phyloP scores from a whole-genome alignment of 495 filamentous ascomycete genomes.

The Tuber indicum region DNA sequence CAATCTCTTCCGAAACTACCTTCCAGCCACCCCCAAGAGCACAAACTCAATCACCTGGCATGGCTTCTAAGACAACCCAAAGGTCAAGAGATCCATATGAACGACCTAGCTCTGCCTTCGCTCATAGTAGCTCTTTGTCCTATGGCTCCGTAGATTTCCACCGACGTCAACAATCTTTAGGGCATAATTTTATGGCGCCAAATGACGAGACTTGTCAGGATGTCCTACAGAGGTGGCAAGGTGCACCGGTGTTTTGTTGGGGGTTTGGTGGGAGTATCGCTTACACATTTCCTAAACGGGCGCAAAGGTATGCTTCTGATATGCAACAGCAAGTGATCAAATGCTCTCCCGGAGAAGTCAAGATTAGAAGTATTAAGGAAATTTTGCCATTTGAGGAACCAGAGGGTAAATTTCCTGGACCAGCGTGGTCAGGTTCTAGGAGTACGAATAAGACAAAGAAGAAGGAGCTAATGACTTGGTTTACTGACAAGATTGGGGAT shows the following conservation, averaged over 20 bases:
- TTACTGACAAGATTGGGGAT: conserved; percentile 62
- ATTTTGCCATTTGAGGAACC: conserved; percentile 61
- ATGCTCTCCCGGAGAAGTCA: conserved; percentile 77
- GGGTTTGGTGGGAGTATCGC: conserved; percentile 77
- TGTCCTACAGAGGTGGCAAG: conserved; percentile 79
- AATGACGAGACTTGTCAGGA: conserved; percentile 75
- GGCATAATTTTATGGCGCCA: conserved; percentile 51
- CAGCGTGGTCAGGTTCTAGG: conserved; percentile 53
- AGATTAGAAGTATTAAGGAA: conserved; percentile 62
- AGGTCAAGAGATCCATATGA: conserved; percentile 40
- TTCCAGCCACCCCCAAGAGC: conserved; percentile 59
- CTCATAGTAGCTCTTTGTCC: conserved; percentile 33
- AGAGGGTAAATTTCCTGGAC: conserved; percentile 78
- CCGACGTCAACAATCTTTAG: conserved; percentile 43
- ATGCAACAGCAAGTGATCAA: conserved; percentile 68
- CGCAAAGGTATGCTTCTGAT: conserved; percentile 75
- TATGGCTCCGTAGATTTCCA: conserved; percentile 41
- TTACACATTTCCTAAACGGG: conserved; percentile 79
- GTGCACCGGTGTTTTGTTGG: conserved; percentile 77
- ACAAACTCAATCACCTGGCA: conserved; percentile 77
- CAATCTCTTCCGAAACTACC: conserved; percentile 43
- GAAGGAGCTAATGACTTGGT: conserved; percentile 82
- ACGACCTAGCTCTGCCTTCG: conserved; percentile 44
- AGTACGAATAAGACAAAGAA: conserved; percentile 72
- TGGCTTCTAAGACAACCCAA: conserved; percentile 38